Percentiles rank a stretch among this genome's conserved stretches.
Conservation (phyloP, 129 eudicot species). For the Flaveria brownii region DNA sequence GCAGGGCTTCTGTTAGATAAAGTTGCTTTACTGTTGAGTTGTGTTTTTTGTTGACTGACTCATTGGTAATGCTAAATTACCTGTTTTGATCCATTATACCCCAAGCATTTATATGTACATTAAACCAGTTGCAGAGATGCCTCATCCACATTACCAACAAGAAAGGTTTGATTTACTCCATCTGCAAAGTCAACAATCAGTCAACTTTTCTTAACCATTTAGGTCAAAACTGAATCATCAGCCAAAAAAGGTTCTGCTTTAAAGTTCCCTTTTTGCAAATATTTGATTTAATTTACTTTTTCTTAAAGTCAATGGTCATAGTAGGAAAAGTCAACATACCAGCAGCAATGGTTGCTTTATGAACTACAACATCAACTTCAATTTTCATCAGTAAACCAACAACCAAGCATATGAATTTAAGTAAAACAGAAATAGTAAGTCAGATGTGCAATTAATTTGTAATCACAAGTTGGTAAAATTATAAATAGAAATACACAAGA, state of each 20-base stretch:
- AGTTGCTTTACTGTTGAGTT: neutral
- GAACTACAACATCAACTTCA: neutral
- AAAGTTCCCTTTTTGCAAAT: neutral
- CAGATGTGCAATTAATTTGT: neutral
- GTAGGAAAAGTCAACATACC: slow-evolving; percentile 45
- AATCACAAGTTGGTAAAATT: slow-evolving; percentile 1
- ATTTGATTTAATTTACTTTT: neutral
- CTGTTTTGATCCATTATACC: neutral
- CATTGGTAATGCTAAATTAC: neutral
- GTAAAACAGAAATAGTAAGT: neutral
- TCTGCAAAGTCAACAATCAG: neutral
- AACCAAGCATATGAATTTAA: too few relatives aligned
- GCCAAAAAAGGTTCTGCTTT: neutral
- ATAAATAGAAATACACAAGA: slow-evolving; percentile 4
- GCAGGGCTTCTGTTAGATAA: neutral
- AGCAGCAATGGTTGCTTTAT: slow-evolving; percentile 49
- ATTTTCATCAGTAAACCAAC: neutral
- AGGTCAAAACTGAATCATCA: neutral
- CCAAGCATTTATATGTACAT: neutral
- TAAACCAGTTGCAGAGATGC: neutral
- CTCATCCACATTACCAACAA: neutral
- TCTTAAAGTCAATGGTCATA: neutral
- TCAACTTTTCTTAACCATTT: neutral
- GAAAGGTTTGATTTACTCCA: too few relatives aligned
- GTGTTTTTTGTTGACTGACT: neutral